These are phyloP conservation scores for Geotrichum ghanense DNA, from an alignment of 805 yeast species.

Conservation along the genomic window DNA sequence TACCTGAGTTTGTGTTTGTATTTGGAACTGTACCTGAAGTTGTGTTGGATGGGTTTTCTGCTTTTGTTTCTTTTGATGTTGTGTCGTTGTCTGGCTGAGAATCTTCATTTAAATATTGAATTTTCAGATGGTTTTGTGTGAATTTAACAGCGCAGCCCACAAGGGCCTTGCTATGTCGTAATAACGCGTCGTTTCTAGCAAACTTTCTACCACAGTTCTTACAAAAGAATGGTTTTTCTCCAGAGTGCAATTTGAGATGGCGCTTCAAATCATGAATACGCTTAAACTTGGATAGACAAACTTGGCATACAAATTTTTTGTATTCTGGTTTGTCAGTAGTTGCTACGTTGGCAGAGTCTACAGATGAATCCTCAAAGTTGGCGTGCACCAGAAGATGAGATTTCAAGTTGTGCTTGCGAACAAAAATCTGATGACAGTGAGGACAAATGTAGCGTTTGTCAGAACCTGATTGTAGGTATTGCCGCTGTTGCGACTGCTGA, in stretches of 20 bases:
- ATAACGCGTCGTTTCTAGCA: constrained; percentile 67
- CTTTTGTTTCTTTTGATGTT: too few species aligned
- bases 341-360: too few species aligned
- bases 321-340: constrained; percentile 34
- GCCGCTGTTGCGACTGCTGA: too few species aligned
- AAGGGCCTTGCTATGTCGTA: constrained; percentile 48
- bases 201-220: constrained; percentile 49
- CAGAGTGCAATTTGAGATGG: constrained; percentile 65
- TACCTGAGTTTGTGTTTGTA: too few species aligned
- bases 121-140: not conserved
- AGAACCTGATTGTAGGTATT: too few species aligned
- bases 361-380: constrained; percentile 15
- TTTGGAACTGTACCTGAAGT: too few species aligned
- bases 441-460: constrained; percentile 29
- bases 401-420: constrained; percentile 64
- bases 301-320: constrained; percentile 37
- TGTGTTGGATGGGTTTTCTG: too few species aligned
- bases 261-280: constrained; percentile 68
- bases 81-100: too few species aligned
- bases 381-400: constrained; percentile 63
- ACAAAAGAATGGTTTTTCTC: constrained; percentile 60
- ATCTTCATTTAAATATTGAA: not conserved
- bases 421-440: constrained; percentile 51
- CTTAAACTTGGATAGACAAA: constrained; percentile 53
- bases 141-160: constrained; percentile 20